Conservation (phyloP, 768 basidiomycete species). For the Auriscalpium vulgare region DNA sequence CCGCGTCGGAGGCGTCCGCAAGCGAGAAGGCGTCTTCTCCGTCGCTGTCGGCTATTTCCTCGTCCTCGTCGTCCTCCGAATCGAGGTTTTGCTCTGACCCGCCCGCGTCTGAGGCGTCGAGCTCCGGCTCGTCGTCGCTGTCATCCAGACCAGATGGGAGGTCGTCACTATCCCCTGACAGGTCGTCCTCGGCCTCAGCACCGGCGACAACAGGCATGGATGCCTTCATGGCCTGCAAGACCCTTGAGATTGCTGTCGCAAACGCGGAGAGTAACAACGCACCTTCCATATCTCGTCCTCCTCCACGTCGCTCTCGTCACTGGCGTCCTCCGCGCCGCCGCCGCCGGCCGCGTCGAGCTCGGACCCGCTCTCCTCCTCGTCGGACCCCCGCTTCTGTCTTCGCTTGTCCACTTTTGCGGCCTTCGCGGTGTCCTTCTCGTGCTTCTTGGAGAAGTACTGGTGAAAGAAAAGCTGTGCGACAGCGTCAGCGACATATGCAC, state of each 20-base stretch:
- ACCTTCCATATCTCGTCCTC: conserved; percentile 84
- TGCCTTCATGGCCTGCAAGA: conserved; percentile 76
- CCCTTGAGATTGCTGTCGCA: conserved; percentile 1
- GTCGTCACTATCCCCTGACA: conserved; percentile 22
- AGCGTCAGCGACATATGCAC: not conserved
- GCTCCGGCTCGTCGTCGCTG: conserved; percentile 18
- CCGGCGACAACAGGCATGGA: conserved; percentile 54
- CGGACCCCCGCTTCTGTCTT: conserved; percentile 31
- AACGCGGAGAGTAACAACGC: conserved; percentile 8
- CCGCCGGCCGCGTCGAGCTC: conserved; percentile 24
- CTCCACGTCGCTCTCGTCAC: conserved; percentile 17
- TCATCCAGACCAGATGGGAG: conserved; percentile 20
- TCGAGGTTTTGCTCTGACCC: conserved; percentile 21
- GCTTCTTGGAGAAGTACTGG: conserved; percentile 75
- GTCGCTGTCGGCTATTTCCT: conserved; percentile 20
- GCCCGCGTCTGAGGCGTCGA: conserved; percentile 21
- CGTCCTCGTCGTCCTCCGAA: conserved; percentile 16
- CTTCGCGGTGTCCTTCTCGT: conserved; percentile 43
- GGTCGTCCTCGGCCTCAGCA: conserved; percentile 24
- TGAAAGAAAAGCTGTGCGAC: conserved; percentile 75
- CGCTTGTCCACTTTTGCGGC: conserved; percentile 38
- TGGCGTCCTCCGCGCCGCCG: conserved; percentile 25
- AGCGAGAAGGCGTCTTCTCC: conserved; percentile 35
- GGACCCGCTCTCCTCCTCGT: conserved; percentile 26
- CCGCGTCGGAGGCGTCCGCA: conserved; percentile 62